Evolutionary conservation across 2,329 filamentous ascomycete species (phyloP).

Genomic region (Clarireedia homoeocarpa): DNA sequence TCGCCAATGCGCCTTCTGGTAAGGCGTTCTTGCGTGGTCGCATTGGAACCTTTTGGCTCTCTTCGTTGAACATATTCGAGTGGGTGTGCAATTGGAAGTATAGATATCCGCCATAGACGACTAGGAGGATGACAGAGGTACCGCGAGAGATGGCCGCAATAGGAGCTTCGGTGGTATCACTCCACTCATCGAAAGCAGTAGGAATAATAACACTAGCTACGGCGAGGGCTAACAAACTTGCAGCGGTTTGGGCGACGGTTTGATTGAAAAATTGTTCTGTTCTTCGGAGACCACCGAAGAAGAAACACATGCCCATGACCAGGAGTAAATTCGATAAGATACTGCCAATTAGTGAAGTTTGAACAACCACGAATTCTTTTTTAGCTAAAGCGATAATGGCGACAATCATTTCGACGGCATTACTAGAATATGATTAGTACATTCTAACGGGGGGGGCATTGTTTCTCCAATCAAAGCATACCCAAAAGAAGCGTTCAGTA

Average conservation of each 20-base stretch:
- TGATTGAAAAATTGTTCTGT: constrained; percentile 85
- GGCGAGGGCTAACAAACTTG: constrained; percentile 58
- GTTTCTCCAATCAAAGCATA: constrained; percentile 32
- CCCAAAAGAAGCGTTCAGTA: constrained; percentile 88
- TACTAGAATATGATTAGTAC: constrained; percentile 38
- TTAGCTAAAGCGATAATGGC: constrained; percentile 75
- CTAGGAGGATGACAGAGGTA: constrained; percentile 69
- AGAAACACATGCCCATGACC: constrained; percentile 88
- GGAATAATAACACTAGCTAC: constrained; percentile 82
- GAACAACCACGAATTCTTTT: constrained; percentile 65
- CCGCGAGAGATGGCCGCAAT: constrained; percentile 62
- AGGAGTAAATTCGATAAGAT: constrained; percentile 87
- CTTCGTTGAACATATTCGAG: constrained; percentile 67
- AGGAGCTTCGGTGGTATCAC: constrained; percentile 31
- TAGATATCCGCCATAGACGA: constrained; percentile 79
- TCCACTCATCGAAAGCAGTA: constrained; percentile 67
- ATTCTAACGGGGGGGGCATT: constrained; percentile 9
- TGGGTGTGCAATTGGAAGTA: constrained; percentile 90
- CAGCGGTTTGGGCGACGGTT: constrained; percentile 83
- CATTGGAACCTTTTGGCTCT: constrained; percentile 68
- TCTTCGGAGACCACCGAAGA: constrained; percentile 63
- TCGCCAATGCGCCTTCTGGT: constrained; percentile 26
- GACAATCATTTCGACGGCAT: constrained; percentile 84
- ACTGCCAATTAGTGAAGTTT: constrained; percentile 85
- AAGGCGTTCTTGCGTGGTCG: constrained; percentile 38